Evolutionary conservation across 2,329 filamentous ascomycete genomes (phyloP).

Genomic region (Claviceps sp.): DNA sequence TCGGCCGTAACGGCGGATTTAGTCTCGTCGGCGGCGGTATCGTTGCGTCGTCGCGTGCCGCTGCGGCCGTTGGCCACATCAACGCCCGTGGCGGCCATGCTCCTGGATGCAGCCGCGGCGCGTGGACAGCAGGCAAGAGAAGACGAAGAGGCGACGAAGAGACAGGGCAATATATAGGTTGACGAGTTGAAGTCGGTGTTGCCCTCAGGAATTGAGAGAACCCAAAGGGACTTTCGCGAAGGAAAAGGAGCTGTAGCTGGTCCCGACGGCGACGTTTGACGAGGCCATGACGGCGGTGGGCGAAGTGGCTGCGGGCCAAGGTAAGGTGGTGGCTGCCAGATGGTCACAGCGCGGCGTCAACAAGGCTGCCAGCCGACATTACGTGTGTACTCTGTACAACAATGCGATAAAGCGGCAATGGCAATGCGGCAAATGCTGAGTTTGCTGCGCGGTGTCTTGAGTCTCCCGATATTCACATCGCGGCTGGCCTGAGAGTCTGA

Average conservation of each 20-base stretch:
- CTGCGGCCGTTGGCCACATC: constrained; percentile 16
- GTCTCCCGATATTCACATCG: no score
- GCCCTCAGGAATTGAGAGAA: neutral
- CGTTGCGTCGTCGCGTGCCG: constrained; percentile 14
- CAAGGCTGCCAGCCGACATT: no score
- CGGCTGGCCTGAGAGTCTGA: no score
- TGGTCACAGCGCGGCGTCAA: neutral
- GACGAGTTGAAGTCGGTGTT: neutral
- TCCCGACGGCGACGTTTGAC: neutral
- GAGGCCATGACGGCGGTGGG: neutral
- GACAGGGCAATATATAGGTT: neutral
- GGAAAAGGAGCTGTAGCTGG: neutral
- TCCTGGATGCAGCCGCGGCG: constrained; percentile 18
- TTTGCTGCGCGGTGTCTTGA: no score
- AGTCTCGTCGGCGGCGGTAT: constrained; percentile 8
- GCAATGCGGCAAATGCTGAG: no score
- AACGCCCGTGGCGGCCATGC: constrained; percentile 25
- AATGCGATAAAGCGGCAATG: no score
- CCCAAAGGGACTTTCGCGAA: neutral
- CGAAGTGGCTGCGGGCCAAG: neutral
- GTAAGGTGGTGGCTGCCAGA: no score
- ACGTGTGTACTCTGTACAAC: no score
- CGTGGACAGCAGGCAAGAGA: neutral
- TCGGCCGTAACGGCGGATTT: constrained; percentile 12
- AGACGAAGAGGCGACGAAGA: neutral